phyloP scores from a whole-genome alignment of 2,329 filamentous ascomycete genomes.

The Botrytis deweyae region DNA sequence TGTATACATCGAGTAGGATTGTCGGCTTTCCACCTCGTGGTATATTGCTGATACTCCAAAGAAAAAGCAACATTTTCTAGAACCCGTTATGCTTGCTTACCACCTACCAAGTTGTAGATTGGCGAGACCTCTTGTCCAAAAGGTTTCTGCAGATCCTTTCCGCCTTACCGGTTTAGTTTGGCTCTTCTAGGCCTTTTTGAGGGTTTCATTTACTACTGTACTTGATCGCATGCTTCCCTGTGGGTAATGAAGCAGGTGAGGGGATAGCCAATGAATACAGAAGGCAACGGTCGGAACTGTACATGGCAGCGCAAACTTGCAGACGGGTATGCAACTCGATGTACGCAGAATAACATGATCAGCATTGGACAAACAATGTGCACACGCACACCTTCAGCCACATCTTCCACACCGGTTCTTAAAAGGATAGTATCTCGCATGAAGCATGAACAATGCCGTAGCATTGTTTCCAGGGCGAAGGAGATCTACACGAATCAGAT shows the following conservation, averaged over 20 bases:
- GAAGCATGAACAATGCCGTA: conserved; percentile 9
- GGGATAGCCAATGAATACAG: conserved; percentile 9
- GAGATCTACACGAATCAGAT: conserved; percentile 5
- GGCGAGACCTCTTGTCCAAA: conserved; percentile 20
- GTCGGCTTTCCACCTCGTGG: conserved; percentile 14
- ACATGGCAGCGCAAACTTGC: conserved; percentile 21
- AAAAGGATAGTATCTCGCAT: conserved; percentile 17
- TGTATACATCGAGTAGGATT: conserved; percentile 11
- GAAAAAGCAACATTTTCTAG: conserved; percentile 12
- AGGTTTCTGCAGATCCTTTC: conserved; percentile 19
- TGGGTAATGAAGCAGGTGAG: background rate
- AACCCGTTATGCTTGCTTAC: conserved; percentile 20
- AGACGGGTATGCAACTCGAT: conserved; percentile 12
- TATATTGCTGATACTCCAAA: conserved; percentile 14
- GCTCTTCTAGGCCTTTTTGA: conserved; percentile 20
- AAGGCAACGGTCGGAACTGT: conserved; percentile 12
- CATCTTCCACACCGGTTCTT: conserved; percentile 14
- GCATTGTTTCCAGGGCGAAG: background rate
- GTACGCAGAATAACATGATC: conserved; percentile 13
- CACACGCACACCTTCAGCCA: conserved; percentile 4
- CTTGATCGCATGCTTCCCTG: conserved; percentile 12
- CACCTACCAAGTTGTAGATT: conserved; percentile 21
- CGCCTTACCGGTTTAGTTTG: conserved; percentile 21
- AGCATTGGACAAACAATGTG: conserved; percentile 1
- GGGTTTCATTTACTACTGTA: conserved; percentile 12